Evolutionary conservation across 2,329 filamentous ascomycete genomes (phyloP).

Genomic region (Metarhizium sp.): DNA sequence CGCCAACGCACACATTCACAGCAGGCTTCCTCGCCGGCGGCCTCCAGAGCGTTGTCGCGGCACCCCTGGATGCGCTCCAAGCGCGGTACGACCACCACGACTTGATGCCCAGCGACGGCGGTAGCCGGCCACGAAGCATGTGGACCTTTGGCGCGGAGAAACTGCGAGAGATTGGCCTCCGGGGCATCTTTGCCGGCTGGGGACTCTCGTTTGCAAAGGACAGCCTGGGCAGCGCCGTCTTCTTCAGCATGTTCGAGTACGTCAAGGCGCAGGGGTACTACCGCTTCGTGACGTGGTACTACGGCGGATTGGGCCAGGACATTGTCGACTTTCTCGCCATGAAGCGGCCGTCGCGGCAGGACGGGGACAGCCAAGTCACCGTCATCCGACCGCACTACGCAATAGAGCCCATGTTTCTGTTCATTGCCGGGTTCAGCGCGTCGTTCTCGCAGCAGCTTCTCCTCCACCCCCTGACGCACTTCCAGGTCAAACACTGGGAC

Average conservation of each 20-base stretch:
- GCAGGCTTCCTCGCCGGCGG: conserved; percentile 62
- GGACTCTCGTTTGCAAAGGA: conserved; percentile 60
- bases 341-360: conserved; percentile 28
- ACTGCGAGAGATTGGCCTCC: conserved; percentile 60
- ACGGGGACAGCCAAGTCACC: conserved; percentile 18
- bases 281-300: conserved; percentile 60
- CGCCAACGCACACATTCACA: conserved; percentile 52
- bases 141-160: conserved; percentile 59
- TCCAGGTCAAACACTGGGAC: conserved; percentile 66
- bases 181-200: conserved; percentile 69
- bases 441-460: conserved; percentile 60
- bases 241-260: conserved; percentile 69
- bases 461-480: conserved; percentile 60
- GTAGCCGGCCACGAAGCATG: conserved; percentile 49
- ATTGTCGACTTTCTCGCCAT: conserved; percentile 39
- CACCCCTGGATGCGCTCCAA: conserved; percentile 67
- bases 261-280: conserved; percentile 67
- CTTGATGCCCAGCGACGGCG: conserved; percentile 31
- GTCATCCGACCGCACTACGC: conserved; percentile 66
- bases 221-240: conserved; percentile 57
- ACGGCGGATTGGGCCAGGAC: conserved; percentile 47
- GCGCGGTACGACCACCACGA: conserved; percentile 57
- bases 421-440: conserved; percentile 59
- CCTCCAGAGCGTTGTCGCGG: conserved; percentile 62
- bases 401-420: conserved; percentile 62